These are phyloP conservation scores for Brachypodium distachyon DNA, from an alignment of 202 grass and related monocot genomes.

Conservation along the genomic window DNA sequence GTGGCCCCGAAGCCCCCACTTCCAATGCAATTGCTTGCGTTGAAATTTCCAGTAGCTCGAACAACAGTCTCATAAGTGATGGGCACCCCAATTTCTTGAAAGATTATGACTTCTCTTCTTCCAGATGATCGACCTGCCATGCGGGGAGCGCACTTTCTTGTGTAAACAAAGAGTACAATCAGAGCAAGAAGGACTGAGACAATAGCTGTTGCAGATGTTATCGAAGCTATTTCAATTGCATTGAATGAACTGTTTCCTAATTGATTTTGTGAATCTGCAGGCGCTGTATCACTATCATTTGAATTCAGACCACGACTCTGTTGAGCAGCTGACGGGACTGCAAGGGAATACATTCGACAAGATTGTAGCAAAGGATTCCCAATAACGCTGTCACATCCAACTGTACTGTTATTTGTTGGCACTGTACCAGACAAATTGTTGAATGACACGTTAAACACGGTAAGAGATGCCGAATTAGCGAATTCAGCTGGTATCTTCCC, in stretches of 20 bases:
- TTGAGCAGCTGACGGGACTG: constrained; percentile 41
- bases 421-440: constrained; percentile 91
- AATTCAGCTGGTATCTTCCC: constrained; percentile 76
- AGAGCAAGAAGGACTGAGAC: constrained; percentile 86
- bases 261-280: constrained; percentile 37
- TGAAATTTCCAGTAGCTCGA: constrained; percentile 84
- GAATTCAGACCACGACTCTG: constrained; percentile 46
- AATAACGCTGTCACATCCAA: constrained; percentile 64
- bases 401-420: constrained; percentile 58
- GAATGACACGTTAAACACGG: constrained; percentile 76
- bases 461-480: constrained; percentile 47
- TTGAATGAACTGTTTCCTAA: constrained; percentile 62
- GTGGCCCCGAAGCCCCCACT: constrained; percentile 97
- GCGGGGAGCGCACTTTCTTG: constrained; percentile 68
- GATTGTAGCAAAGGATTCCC: constrained; percentile 90
- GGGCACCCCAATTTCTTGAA: constrained; percentile 68
- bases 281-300: constrained; percentile 35
- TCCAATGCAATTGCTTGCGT: constrained; percentile 94
- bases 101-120: constrained; percentile 71
- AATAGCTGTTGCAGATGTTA: constrained; percentile 90
- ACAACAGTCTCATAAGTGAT: constrained; percentile 81
- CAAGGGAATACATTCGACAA: constrained; percentile 60
- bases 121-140: constrained; percentile 44
- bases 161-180: constrained; percentile 83
- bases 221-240: constrained; percentile 92